Percentiles rank a stretch among this genome's conserved stretches.
These are phyloP conservation scores for Lachnellula cervina DNA, from an alignment of 2,329 filamentous ascomycete species.

Conservation along the genomic window DNA sequence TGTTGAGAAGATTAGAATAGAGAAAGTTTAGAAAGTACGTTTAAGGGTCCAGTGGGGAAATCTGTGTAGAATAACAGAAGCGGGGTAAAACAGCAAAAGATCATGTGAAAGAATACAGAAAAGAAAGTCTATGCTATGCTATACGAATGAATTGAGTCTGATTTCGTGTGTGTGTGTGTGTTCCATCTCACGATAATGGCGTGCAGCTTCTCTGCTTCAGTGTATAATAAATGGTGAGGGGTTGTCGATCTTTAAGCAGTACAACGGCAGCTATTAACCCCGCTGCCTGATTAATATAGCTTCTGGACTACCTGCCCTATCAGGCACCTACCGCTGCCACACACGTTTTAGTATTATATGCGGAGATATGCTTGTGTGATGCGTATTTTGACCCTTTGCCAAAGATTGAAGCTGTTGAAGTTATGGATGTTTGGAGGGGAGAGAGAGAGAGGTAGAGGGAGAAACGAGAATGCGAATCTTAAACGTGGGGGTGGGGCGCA, in stretches of 20 bases:
- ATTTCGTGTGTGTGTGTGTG: no score
- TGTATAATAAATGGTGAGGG: background rate
- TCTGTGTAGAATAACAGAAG: background rate
- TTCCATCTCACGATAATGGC: background rate
- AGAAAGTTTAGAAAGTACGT: background rate
- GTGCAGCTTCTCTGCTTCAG: no score
- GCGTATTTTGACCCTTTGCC: no score
- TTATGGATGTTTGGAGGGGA: background rate
- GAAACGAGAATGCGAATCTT: no score
- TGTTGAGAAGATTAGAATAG: background rate
- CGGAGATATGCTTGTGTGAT: background rate
- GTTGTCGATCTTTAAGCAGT: background rate
- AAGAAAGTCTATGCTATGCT: no score
- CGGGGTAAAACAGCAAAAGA: no score
- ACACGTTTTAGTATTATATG: background rate
- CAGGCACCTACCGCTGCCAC: background rate
- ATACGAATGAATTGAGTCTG: no score
- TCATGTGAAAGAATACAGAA: no score
- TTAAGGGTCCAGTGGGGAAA: background rate
- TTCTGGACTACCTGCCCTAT: background rate
- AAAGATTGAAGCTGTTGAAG: background rate
- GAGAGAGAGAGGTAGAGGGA: no score
- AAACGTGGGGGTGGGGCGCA: slow-evolving; percentile 1
- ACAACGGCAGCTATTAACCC: background rate
- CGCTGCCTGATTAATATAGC: background rate